phyloP scores from a whole-genome alignment of 306 rosid species.

The Casuarina equisetifolia region DNA sequence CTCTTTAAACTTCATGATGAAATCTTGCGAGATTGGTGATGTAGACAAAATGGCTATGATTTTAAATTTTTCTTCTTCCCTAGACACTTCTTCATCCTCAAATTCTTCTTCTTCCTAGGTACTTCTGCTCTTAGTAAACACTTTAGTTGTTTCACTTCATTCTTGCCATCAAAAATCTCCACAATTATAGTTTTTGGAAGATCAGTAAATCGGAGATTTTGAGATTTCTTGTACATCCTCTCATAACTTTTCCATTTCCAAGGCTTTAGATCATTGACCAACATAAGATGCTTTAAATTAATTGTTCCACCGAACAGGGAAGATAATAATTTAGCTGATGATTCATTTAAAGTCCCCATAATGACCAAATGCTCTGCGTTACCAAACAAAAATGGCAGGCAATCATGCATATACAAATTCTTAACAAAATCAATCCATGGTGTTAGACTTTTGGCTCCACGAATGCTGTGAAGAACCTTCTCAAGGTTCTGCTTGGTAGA shows the following conservation, averaged over 20 bases:
- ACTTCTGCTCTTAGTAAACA: too few species aligned
- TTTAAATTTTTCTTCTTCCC: too few species aligned
- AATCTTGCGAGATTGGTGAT: not conserved
- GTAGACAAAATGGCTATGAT: not conserved
- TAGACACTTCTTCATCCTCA: too few species aligned
- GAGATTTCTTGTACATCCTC: too few species aligned
- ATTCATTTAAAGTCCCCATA: not conserved
- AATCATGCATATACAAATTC: not conserved
- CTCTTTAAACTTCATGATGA: not conserved
- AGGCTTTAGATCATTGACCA: not conserved
- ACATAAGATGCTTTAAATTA: not conserved
- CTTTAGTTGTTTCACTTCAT: too few species aligned
- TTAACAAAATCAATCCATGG: too few species aligned
- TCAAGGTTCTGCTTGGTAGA: not conserved
- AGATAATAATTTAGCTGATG: not conserved
- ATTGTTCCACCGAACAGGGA: not conserved
- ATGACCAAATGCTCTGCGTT: not conserved
- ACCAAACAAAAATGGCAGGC: not conserved
- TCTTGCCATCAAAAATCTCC: too few species aligned
- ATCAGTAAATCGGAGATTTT: too few species aligned
- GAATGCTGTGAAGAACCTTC: not conserved
- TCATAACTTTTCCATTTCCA: too few species aligned
- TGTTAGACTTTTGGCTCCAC: not conserved
- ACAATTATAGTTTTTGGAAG: too few species aligned
- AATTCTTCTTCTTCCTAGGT: not conserved